Conservation (phyloP, 1,139 yeast species). For the Saccharomyces hybrid region DNA sequence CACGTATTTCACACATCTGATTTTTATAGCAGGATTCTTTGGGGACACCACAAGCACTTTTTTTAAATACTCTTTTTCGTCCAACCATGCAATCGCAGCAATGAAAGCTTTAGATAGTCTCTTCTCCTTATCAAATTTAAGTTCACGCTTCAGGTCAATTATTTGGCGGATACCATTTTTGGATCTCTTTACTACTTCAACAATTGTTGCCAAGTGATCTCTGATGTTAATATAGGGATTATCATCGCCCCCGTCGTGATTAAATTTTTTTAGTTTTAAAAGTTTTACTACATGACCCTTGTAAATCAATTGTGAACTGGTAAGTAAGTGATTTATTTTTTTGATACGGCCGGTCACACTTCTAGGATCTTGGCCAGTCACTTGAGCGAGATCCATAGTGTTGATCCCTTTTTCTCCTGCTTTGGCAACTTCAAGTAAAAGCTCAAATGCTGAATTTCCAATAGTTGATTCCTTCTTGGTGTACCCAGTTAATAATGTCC, state of each 20-base stretch:
- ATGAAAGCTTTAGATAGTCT: slow-evolving; percentile 45
- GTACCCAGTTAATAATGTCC: slow-evolving; percentile 38
- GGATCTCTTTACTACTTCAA: slow-evolving; percentile 52
- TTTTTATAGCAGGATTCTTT: slow-evolving; percentile 37
- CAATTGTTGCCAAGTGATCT: slow-evolving; percentile 39
- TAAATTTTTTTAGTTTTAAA: slow-evolving; percentile 41
- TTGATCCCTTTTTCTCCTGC: slow-evolving; percentile 49
- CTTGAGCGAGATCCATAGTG: slow-evolving; percentile 47
- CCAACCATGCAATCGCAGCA: slow-evolving; percentile 45
- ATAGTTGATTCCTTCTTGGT: slow-evolving; percentile 36
- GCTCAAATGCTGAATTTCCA: slow-evolving; percentile 39
- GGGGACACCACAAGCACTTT: slow-evolving; percentile 52
- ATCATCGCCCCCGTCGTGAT: slow-evolving; percentile 10
- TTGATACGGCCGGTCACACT: slow-evolving; percentile 58
- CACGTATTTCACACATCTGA: slow-evolving; percentile 54
- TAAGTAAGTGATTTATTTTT: slow-evolving; percentile 43
- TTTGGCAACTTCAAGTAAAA: slow-evolving; percentile 46
- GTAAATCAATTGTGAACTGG: slow-evolving; percentile 37
- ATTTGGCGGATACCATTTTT: slow-evolving; percentile 63
- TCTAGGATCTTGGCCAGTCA: slow-evolving; percentile 63
- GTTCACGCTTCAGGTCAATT: slow-evolving; percentile 54
- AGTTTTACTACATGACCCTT: slow-evolving; percentile 46
- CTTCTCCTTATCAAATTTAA: slow-evolving; percentile 44
- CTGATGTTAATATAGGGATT: slow-evolving; percentile 34
- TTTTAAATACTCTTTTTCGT: slow-evolving; percentile 46